phyloP scores from a whole-genome alignment of 1,139 yeast species.

The Lodderomyces metapsilosis region DNA sequence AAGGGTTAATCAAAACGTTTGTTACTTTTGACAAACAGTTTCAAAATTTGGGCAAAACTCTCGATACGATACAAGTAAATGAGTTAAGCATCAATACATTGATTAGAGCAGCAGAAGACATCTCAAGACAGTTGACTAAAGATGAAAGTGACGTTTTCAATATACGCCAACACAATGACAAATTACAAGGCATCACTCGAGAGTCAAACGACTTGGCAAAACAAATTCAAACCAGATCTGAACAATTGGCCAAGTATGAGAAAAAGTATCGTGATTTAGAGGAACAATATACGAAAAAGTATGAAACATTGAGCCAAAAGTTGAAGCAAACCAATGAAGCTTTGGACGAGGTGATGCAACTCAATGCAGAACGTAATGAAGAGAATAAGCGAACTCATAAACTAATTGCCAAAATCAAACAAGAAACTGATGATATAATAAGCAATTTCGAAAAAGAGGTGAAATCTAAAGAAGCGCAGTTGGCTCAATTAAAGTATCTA shows the following conservation, averaged over 20 bases:
- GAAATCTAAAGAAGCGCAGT: constrained; percentile 52
- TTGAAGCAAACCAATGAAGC: constrained; percentile 46
- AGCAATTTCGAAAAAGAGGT: constrained; percentile 53
- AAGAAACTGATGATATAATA: constrained; percentile 41
- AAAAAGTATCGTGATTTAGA: constrained; percentile 54
- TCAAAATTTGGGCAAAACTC: constrained; percentile 52
- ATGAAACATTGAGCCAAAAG: constrained; percentile 42
- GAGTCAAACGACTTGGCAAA: constrained; percentile 50
- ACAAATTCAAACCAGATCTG: constrained; percentile 46
- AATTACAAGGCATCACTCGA: constrained; percentile 43
- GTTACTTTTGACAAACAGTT: constrained; percentile 46
- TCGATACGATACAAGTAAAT: constrained; percentile 58
- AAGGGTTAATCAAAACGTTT: constrained; percentile 39
- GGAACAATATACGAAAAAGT: constrained; percentile 48
- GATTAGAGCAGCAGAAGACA: constrained; percentile 56
- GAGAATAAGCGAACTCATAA: constrained; percentile 50
- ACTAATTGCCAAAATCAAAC: constrained; percentile 48
- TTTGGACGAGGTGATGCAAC: constrained; percentile 49
- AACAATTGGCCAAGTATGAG: constrained; percentile 52
- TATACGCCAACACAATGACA: constrained; percentile 43
- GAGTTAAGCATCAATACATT: constrained; percentile 55
- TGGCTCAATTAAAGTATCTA: constrained; percentile 54
- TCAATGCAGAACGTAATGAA: constrained; percentile 51
- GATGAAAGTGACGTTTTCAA: constrained; percentile 45
- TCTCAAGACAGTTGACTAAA: constrained; percentile 49